These are phyloP conservation scores for Neurospora sp. DNA, from an alignment of 495 filamentous ascomycete species.

Conservation along the genomic window DNA sequence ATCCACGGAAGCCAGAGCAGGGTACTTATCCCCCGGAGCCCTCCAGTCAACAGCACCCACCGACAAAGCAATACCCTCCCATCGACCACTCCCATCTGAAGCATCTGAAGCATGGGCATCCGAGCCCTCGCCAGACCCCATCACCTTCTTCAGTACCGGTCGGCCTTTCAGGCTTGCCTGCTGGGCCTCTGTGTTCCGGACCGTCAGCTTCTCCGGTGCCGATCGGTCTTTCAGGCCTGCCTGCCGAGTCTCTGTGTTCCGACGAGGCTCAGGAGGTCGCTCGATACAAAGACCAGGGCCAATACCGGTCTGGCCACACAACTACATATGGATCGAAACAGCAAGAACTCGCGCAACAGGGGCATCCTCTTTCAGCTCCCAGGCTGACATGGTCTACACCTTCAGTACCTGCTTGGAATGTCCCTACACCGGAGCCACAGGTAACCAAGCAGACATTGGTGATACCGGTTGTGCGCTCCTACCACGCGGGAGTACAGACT, in stretches of 20 bases:
- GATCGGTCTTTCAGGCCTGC: background rate
- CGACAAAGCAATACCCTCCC: fast-evolving
- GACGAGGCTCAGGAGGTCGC: background rate
- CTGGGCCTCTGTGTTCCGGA: background rate
- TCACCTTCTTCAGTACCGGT: background rate
- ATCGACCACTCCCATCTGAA: background rate
- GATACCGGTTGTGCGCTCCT: background rate
- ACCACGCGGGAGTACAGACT: background rate
- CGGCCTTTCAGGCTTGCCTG: background rate
- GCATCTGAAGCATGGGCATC: background rate
- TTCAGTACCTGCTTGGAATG: background rate
- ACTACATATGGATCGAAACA: background rate
- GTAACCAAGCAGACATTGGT: background rate
- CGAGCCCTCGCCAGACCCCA: fast-evolving
- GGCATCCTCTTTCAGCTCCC: background rate
- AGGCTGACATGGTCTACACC: no score
- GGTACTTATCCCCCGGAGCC: no score
- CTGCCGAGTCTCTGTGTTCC: background rate
- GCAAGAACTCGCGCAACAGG: background rate
- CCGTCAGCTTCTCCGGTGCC: background rate
- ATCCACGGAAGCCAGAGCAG: background rate
- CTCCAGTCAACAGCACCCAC: background rate
- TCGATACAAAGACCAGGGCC: background rate
- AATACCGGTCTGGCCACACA: background rate
- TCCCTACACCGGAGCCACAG: no score